Conservation (phyloP, 148 eudicot species). For the Pharnaceum exiguum region DNA sequence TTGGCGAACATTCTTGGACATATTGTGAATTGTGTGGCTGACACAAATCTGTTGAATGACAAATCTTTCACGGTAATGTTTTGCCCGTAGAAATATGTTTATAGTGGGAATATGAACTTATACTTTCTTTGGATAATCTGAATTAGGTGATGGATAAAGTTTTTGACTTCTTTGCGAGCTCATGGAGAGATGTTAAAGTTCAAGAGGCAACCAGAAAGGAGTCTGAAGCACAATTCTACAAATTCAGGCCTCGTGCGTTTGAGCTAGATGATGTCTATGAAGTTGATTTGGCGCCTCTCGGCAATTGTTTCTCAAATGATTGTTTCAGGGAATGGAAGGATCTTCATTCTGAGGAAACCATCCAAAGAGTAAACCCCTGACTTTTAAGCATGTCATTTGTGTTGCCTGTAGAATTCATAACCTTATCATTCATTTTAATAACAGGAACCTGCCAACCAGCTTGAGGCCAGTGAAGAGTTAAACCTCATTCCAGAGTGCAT, state of each 20-base stretch:
- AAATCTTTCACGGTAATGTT: conserved; percentile 51
- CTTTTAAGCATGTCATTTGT: neutral
- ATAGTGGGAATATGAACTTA: neutral
- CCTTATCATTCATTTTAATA: conserved; percentile 14
- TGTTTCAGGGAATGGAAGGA: conserved; percentile 84
- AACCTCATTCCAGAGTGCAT: conserved; percentile 48
- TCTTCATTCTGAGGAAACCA: conserved; percentile 41
- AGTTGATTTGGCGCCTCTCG: conserved; percentile 53
- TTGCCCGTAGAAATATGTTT: neutral
- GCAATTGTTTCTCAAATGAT: conserved; percentile 44
- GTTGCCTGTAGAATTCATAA: neutral
- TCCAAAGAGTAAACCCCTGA: conserved; percentile 33
- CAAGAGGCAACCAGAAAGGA: conserved; percentile 48
- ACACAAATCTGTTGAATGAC: conserved; percentile 45
- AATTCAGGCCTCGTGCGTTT: conserved; percentile 83
- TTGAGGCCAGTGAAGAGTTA: conserved; percentile 47
- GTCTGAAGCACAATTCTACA: conserved; percentile 55
- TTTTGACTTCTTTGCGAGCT: conserved; percentile 56
- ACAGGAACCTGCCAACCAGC: conserved; percentile 39
- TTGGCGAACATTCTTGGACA: conserved; percentile 55
- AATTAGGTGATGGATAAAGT: conserved; percentile 59
- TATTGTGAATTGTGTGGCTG: conserved; percentile 48
- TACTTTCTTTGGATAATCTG: conserved; percentile 6
- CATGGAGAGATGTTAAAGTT: conserved; percentile 73
- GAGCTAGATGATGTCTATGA: conserved; percentile 62